phyloP scores from a whole-genome alignment of 2,329 filamentous ascomycete genomes.

The Rutstroemia sydowiana region DNA sequence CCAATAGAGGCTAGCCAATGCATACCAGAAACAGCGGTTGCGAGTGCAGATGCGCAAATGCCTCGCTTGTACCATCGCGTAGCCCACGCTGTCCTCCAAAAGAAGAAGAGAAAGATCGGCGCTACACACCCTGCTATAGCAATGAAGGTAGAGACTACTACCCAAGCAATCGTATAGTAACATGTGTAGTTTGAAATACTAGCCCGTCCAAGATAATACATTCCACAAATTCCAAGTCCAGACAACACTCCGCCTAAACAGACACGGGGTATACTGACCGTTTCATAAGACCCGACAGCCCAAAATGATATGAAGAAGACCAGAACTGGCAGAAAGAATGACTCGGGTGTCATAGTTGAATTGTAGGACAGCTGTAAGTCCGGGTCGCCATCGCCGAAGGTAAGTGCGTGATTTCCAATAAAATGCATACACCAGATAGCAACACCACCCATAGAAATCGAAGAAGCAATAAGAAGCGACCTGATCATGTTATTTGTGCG shows the following conservation, averaged over 20 bases:
- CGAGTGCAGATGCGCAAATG: conserved; percentile 59
- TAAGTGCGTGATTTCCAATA: conserved; percentile 73
- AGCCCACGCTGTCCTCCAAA: conserved; percentile 68
- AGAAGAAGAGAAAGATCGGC: conserved; percentile 69
- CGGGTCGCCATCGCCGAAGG: conserved; percentile 54
- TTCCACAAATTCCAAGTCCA: conserved; percentile 69
- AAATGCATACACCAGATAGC: conserved; percentile 77
- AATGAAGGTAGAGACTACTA: conserved; percentile 64
- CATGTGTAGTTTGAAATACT: conserved; percentile 72
- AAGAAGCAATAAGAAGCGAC: conserved; percentile 55
- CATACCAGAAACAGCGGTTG: conserved; percentile 74
- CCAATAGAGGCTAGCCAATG: conserved; percentile 74
- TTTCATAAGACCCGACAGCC: conserved; percentile 54
- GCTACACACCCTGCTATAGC: conserved; percentile 64
- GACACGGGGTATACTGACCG: conserved; percentile 51
- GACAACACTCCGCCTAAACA: conserved; percentile 59
- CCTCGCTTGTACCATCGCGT: conserved; percentile 69
- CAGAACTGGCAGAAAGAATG: conserved; percentile 71
- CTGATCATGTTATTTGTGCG: conserved; percentile 32
- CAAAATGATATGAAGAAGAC: conserved; percentile 69
- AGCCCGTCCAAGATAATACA: conserved; percentile 84
- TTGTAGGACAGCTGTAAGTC: conserved; percentile 69
- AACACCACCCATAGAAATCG: conserved; percentile 66
- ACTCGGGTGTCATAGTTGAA: conserved; percentile 62
- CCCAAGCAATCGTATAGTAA: conserved; percentile 46